These are phyloP conservation scores for Cyanidium caldarium DNA, from an alignment of 23 red algal genomes.

Conservation along the genomic window DNA sequence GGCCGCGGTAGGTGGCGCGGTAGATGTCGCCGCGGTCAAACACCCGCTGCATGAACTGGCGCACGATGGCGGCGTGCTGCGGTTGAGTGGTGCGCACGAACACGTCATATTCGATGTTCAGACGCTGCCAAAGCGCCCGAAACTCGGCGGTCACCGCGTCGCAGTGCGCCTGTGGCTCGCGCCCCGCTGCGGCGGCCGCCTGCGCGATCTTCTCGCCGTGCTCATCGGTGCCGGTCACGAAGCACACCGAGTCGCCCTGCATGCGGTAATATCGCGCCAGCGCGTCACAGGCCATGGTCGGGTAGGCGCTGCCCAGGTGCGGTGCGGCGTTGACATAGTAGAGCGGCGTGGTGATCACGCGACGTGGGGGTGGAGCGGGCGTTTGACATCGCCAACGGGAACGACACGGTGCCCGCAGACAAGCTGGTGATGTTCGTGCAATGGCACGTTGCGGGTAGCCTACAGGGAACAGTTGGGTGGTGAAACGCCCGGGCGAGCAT, in stretches of 20 bases:
- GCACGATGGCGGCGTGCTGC: constrained; percentile 39
- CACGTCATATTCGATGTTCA: constrained; percentile 43
- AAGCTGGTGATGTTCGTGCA: too few species aligned
- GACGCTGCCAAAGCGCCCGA: constrained; percentile 24
- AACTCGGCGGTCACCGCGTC: constrained; percentile 42
- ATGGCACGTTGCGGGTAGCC: too few species aligned
- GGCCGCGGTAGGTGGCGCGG: constrained; percentile 61
- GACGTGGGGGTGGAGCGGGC: too few species aligned
- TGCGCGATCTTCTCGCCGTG: constrained; percentile 93
- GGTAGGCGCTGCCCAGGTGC: constrained; percentile 89
- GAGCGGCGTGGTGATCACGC: constrained; percentile 63
- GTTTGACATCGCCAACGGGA: too few species aligned
- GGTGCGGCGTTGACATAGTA: constrained; percentile 89
- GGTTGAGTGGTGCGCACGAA: constrained; percentile 66
- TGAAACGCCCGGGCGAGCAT: too few species aligned
- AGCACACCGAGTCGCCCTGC: constrained; percentile 8
- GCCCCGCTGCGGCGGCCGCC: constrained; percentile 29
- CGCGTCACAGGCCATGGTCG: constrained; percentile 81
- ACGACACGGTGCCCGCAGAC: too few species aligned
- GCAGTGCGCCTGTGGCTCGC: constrained; percentile 29
- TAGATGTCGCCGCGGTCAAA: constrained; percentile 85
- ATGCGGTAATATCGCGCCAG: constrained; percentile 71
- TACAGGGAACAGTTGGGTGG: too few species aligned
- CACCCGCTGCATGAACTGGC: constrained; percentile 56
- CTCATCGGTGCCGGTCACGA: constrained; percentile 87